Percentiles rank a stretch among this genome's conserved stretches.
These are phyloP conservation scores for Paramecium sexaurelia DNA, from an alignment of 73 alveolate species.

Conservation along the genomic window DNA sequence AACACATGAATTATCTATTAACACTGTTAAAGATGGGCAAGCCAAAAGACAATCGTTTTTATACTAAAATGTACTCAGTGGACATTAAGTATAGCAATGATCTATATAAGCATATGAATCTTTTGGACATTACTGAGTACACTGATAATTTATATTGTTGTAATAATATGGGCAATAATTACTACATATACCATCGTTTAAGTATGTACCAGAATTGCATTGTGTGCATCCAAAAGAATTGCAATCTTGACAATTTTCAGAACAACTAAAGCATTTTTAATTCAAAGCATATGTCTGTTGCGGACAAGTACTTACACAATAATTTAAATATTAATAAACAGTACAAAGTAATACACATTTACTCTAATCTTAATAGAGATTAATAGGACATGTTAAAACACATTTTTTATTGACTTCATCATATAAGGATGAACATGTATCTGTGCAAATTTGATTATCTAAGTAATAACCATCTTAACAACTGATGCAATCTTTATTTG, in stretches of 20 bases:
- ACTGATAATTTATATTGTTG: neutral
- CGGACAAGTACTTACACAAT: neutral
- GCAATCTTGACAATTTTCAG: neutral
- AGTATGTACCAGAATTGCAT: neutral
- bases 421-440: neutral
- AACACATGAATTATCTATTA: neutral
- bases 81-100: neutral
- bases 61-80: neutral
- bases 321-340: neutral
- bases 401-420: neutral
- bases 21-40: neutral
- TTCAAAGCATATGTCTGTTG: neutral
- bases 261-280: neutral
- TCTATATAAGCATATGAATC: neutral
- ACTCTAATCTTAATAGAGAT: neutral
- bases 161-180: neutral
- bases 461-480: neutral
- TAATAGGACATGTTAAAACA: neutral
- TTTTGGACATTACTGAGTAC: neutral
- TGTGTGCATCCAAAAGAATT: neutral
- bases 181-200: neutral
- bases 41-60: neutral
- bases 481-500: neutral
- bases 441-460: neutral
- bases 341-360: neutral